These are phyloP conservation scores for Sporisorium exsertum DNA, from an alignment of 1,284 basidiomycete genomes.

Conservation along the genomic window DNA sequence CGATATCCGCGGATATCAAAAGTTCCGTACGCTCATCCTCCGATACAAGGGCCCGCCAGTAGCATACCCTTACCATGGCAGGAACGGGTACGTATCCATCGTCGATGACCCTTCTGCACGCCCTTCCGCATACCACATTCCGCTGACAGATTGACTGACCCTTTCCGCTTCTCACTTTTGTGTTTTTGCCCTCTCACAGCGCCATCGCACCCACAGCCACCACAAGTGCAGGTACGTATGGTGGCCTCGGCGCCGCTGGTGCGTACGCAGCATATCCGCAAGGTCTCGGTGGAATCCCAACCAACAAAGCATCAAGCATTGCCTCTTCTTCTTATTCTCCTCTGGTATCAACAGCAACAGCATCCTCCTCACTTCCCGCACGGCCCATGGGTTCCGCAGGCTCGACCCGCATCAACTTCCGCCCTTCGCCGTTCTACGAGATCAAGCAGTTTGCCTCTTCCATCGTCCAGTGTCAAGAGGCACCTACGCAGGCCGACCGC, in stretches of 20 bases:
- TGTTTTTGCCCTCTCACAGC: background rate
- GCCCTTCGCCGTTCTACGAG: slow-evolving; percentile 62
- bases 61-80: slow-evolving; percentile 3
- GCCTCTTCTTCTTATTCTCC: slow-evolving; percentile 35
- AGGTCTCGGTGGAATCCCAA: slow-evolving; percentile 28
- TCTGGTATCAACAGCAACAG: slow-evolving; percentile 15
- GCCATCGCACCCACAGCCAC: background rate
- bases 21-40: slow-evolving; percentile 43
- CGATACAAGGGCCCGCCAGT: slow-evolving; percentile 26
- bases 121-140: background rate
- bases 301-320: slow-evolving; percentile 28
- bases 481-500: slow-evolving; percentile 49
- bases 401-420: slow-evolving; percentile 46
- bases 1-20: slow-evolving; percentile 37
- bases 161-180: background rate
- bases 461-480: slow-evolving; percentile 54
- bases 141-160: slow-evolving; percentile 5
- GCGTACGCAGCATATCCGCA: slow-evolving; percentile 31
- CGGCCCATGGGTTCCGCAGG: slow-evolving; percentile 25
- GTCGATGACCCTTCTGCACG: background rate
- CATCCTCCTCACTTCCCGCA: slow-evolving; percentile 6
- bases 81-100: slow-evolving; percentile 20
- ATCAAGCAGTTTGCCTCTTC: slow-evolving; percentile 53
- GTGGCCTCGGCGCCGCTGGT: slow-evolving; percentile 22
- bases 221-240: slow-evolving; percentile 44